Percentiles rank a stretch among this genome's conserved stretches.
Conservation (phyloP, 768 basidiomycete species). For the Pisolithus microcarpus region DNA sequence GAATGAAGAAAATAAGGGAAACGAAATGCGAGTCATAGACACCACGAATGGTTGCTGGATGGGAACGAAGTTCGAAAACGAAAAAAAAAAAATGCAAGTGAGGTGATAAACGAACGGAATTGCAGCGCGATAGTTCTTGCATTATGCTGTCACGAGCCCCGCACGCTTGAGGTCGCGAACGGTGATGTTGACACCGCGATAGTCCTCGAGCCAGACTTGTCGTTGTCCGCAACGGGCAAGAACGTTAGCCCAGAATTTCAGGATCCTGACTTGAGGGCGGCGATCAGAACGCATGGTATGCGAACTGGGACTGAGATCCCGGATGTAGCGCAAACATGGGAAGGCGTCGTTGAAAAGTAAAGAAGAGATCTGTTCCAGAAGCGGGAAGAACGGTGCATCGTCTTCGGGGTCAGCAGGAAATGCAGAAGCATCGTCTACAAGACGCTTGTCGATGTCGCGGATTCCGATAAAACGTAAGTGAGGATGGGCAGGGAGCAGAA, state of each 20-base stretch:
- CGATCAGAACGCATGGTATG: constrained; percentile 41
- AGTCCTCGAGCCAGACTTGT: constrained; percentile 62
- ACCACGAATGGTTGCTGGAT: not conserved
- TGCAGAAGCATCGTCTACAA: constrained; percentile 38
- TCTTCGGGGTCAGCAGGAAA: constrained; percentile 28
- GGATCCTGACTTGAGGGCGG: constrained; percentile 28
- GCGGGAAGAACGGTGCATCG: constrained; percentile 53
- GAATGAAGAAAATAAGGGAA: not conserved
- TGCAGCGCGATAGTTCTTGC: too few relatives aligned
- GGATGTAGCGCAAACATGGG: constrained; percentile 50
- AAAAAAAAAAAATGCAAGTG: not conserved
- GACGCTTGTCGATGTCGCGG: constrained; percentile 59
- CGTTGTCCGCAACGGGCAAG: constrained; percentile 43
- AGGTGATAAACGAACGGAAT: not conserved
- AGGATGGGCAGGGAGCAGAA: constrained; percentile 59
- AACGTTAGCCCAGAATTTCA: constrained; percentile 46
- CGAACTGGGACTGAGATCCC: constrained; percentile 59
- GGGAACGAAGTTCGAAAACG: not conserved
- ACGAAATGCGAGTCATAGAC: not conserved
- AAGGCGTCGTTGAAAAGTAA: constrained; percentile 54
- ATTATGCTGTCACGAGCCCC: not conserved
- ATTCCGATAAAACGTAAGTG: constrained; percentile 62
- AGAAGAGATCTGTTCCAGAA: constrained; percentile 33
- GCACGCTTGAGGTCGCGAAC: constrained; percentile 47
- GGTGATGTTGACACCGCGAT: constrained; percentile 42